Evolutionary conservation across 495 filamentous ascomycete species (phyloP).

Genomic region (Entonaema liquescens): DNA sequence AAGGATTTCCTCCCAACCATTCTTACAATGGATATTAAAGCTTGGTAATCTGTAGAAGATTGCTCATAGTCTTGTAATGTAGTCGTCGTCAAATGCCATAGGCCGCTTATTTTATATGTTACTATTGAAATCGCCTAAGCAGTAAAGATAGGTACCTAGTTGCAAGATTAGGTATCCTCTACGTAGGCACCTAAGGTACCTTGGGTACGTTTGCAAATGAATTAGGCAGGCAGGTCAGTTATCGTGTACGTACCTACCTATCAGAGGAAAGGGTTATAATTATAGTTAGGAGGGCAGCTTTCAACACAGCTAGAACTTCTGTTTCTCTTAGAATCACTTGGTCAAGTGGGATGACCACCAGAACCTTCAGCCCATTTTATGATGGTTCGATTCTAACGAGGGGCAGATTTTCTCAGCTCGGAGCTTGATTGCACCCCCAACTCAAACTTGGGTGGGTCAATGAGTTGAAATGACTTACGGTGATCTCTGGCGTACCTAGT

Average conservation of each 20-base stretch:
- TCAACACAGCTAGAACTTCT: neutral
- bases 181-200: no score
- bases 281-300: neutral
- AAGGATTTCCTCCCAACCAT: neutral
- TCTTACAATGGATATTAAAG: neutral
- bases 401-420: neutral
- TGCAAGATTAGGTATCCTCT: no score
- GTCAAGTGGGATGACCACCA: neutral
- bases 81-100: neutral
- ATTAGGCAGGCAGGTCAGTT: neutral
- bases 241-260: neutral
- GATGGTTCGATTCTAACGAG: neutral
- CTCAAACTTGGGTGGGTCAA: conserved; percentile 1
- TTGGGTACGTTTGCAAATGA: no score
- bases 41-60: neutral
- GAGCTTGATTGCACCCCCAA: conserved; percentile 2
- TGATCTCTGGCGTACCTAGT: neutral
- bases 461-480: conserved; percentile 4
- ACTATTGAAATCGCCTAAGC: neutral
- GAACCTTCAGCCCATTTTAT: neutral
- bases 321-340: neutral
- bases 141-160: no score
- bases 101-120: neutral
- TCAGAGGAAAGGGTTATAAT: neutral
- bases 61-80: neutral